Evolutionary conservation across 2,329 filamentous ascomycete genomes (phyloP), one percentile per base, ranked within the genome.

Genomic region (Hymenotorrendiella dingleyae): DNA sequence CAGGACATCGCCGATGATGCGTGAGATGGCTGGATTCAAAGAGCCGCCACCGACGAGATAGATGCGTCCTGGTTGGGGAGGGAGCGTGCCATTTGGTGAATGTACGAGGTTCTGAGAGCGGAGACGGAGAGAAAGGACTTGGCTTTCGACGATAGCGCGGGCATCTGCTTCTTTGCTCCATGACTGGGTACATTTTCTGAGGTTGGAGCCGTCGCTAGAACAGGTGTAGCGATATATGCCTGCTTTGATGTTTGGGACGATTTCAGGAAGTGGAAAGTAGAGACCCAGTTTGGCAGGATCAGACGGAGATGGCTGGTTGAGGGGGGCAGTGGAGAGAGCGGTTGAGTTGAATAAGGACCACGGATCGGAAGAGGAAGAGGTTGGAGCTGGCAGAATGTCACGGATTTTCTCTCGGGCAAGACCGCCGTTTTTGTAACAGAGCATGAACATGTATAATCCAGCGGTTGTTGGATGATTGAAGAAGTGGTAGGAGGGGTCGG

Each of bases 361-460:
- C 9, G 72, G 70, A 43, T 82, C 72, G 8, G 69, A 63, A 20
- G 67, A 65, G 20, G 67, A 65, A 17, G 68, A 64, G 29, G 68
- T 64, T 29, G 62, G 60, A 42, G 65, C 56, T 48, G 88, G 84
- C 40, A 97, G 78, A 0, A 78, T 73, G 60, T 98, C 88, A 42
- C 93, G 84, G 49, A 97, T 79, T 57, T 86, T 82, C 63, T 98
- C 93, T 33, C 93, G 84, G 2, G 93, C 91, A 1, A 97, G 79
- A 2, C 89, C 89, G 54, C 93, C 93, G 67, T 98, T 98, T 68
- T 97, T 97, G 73, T 97, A 98, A 74, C 93, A 98, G 26, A 98
- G 80, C 93, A 98, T 98, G 67, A 98, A 97, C 93, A 98, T 97
- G 75, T 94, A 96, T 47, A 96, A 77, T 1, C 86, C 88, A 0